These are phyloP conservation scores for Pseudogymnoascus sp. DNA, from an alignment of 2,329 filamentous ascomycete species.

Conservation along the genomic window DNA sequence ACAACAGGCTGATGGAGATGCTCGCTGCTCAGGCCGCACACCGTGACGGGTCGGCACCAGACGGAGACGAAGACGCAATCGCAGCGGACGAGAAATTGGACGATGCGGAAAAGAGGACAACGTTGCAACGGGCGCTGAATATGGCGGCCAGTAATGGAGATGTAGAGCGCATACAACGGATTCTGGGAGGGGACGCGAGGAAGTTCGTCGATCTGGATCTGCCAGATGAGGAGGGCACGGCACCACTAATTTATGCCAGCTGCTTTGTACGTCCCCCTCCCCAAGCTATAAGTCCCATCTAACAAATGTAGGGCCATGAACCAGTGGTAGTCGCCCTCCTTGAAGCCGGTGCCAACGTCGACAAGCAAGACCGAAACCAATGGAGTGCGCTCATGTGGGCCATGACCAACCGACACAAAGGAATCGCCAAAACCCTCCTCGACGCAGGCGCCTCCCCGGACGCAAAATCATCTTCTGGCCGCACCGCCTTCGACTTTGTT, in stretches of 20 bases:
- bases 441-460: constrained; percentile 94
- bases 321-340: constrained; percentile 78
- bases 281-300: constrained; percentile 15
- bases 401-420: constrained; percentile 97
- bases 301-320: constrained; percentile 64
- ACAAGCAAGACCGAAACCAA: constrained; percentile 90
- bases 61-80: constrained; percentile 69
- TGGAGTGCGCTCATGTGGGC: constrained; percentile 99
- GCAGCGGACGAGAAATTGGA: constrained; percentile 67
- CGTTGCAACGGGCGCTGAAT: constrained; percentile 80
- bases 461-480: constrained; percentile 86
- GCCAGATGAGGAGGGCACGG: constrained; percentile 87
- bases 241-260: constrained; percentile 94
- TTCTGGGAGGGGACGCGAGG: constrained; percentile 68
- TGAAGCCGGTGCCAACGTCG: constrained; percentile 77
- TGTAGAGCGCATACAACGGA: constrained; percentile 66
- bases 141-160: constrained; percentile 98
- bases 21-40: constrained; percentile 87
- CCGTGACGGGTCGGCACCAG: constrained; percentile 62
- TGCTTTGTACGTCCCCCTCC: constrained; percentile 66
- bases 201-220: constrained; percentile 77
- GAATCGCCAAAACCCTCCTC: constrained; percentile 84
- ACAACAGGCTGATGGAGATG: constrained; percentile 89
- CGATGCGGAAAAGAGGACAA: constrained; percentile 68
- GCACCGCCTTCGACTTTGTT: constrained; percentile 93